Evolutionary conservation across 2,329 filamentous ascomycete species (phyloP), one percentile per base, ranked within the genome.

Genomic region (Alternaria infectoria): DNA sequence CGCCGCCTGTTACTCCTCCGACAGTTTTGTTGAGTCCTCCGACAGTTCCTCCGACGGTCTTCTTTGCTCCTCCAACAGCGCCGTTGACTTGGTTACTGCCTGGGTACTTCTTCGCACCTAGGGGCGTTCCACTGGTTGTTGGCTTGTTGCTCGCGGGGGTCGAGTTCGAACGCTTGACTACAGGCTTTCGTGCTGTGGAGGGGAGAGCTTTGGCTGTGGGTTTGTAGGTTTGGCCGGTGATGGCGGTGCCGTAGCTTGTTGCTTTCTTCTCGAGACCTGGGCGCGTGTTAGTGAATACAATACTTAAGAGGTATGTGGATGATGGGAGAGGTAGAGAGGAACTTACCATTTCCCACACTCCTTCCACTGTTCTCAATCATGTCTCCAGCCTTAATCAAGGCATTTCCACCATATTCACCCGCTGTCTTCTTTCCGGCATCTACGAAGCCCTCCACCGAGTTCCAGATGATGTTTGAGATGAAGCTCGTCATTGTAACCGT

Each of bases 371-470:
- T 74, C 60, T 81, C 79, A 59, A 81, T 75, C 68, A 76, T 47
- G 59, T 81, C 77, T 3, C 79, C 79, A 9, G 76, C 77, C 59
- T 78, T 79, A 50, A 78, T 77, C 63, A 80, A 62, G 2, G 77
- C 77, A 64, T 79, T 76, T 6, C 79, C 79, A 4, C 77, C 79
- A 63, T 74, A 81, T 52, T 76, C 77, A 8, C 79, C 79, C 15
- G 71, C 78, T 9, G 77, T 74, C 28, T 75, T 69, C 55, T 72
- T 79, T 11, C 77, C 78, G 1, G 76, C 77, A 43, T 79, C 77
- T 2, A 80, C 77, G 51, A 79, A 79, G 3, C 79, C 79, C 21
- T 73, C 71, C 15, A 81, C 74, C 19, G 74, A 78, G 63, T 79
- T 79, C 72, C 76, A 77, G 32, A 81, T 63, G 49, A 81, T 79